Base-by-base conservation (phyloP, 768 basidiomycete species). In the Daedalea quercina region DNA sequence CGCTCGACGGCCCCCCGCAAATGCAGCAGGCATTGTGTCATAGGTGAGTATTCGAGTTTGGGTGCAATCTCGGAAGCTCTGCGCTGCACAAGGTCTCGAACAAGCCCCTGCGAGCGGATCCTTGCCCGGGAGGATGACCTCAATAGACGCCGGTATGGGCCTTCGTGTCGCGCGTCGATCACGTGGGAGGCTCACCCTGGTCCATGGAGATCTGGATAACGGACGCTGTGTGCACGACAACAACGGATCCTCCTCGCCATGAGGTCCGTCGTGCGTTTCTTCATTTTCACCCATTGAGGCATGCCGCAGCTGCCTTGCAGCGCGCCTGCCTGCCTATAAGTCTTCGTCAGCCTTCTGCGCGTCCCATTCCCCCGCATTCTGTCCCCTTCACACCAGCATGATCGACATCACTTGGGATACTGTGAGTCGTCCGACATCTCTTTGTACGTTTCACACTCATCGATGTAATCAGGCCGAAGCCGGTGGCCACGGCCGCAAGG, bases 401-500 rank as follows among this genome's bases (percentile, higher is more conserved):
- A 28, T 51, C 41, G 50, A 51, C n/a, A 44, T 44, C 15, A 41
- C 42, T 24, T 51, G 50, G 50, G 50, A 51, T 24, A 47, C 55
- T 33, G 58, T 60, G 46, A 53, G 58, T 54, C 2, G 9, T 53
- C 11, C 31, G 19, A 19, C 28, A 35, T 33, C 28, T 34, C 19
- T 15, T 44, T 28, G 11, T 49, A 23, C 37, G 48, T 15, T 44
- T 17, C 47, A 54, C 45, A 44, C 44, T 23, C 22, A 44, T 44
- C 20, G 44, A 44, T 37, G 20, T 40, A 56, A 40, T 22, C 44
- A 54, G 60, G 37, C 50, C 17, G 58, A 58, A 35, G 53, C 51
- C 25, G 47, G 59, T 20, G 54, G 52, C 33, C 53, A 43, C 31
- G 49, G 54, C 26, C 63, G 51, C 40, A 63, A 65, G 50, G 63